Evolutionary conservation across 192 early-diverging fungal genomes (phyloP).

Genomic region (Coemansia sp.): DNA sequence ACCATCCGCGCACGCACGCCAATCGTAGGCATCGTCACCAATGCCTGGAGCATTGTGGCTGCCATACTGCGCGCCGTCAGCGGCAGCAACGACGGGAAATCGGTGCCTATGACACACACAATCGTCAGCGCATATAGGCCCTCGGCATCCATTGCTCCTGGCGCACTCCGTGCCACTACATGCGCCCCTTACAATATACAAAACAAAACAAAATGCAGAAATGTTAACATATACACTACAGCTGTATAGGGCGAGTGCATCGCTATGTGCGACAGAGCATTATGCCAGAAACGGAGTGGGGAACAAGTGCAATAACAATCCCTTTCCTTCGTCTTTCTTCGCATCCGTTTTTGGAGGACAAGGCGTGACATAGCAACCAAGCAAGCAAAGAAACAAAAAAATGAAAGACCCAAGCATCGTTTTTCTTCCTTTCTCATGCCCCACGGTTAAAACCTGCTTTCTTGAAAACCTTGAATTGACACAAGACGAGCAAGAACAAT

Average conservation of each 20-base stretch:
- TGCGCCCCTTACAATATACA: neutral
- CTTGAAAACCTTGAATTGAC: neutral
- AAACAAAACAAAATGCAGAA: neutral
- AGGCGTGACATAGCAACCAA: neutral
- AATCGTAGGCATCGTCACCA: slow-evolving; percentile 16
- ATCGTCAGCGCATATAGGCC: slow-evolving; percentile 46
- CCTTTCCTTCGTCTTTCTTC: neutral
- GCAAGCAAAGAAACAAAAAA: neutral
- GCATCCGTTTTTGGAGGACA: neutral
- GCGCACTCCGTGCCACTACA: slow-evolving; percentile 44
- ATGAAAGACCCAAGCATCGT: neutral
- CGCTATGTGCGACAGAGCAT: neutral
- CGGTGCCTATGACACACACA: slow-evolving; percentile 49
- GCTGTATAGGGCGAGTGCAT: no score
- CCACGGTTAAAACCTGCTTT: neutral
- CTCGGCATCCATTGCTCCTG: slow-evolving; percentile 36
- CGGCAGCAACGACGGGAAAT: slow-evolving; percentile 46
- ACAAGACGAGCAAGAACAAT: neutral
- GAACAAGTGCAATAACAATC: neutral
- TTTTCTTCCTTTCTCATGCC: neutral
- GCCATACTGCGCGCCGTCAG: slow-evolving; percentile 51
- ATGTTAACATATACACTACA: neutral
- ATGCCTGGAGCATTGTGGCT: slow-evolving; percentile 46
- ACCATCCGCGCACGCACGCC: slow-evolving; percentile 28
- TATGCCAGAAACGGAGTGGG: neutral